Evolutionary conservation across 306 rosid genomes (phyloP).

Genomic region (Cicer judaicum): DNA sequence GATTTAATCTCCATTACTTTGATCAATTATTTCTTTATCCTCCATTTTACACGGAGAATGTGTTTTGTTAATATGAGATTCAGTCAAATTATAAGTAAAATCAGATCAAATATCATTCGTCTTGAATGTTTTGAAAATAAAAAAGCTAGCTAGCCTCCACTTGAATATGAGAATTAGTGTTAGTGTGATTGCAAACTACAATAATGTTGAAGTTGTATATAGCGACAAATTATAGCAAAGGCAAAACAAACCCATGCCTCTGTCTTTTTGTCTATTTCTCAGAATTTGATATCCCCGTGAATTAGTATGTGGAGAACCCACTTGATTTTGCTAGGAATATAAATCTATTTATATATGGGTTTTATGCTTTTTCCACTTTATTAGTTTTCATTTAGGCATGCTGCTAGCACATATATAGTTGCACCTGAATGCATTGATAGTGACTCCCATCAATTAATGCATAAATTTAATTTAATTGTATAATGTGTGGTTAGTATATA

Average conservation of each 20-base stretch:
- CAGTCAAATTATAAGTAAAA: no score
- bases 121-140: no score
- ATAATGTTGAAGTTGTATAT: conserved; percentile 1
- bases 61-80: no score
- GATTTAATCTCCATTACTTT: no score
- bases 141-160: no score
- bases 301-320: conserved; percentile 54
- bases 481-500: conserved; percentile 50
- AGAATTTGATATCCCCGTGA: conserved; percentile 39
- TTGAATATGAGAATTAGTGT: not conserved
- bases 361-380: conserved; percentile 46
- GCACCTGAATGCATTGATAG: conserved; percentile 49
- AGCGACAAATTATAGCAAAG: conserved; percentile 39
- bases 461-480: conserved; percentile 6
- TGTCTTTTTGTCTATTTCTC: conserved; percentile 39
- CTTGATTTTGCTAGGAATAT: conserved; percentile 48
- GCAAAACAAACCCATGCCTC: conserved; percentile 12
- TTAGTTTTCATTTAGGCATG: conserved; percentile 43
- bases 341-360: conserved; percentile 44
- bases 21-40: no score
- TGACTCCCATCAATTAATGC: conserved; percentile 41
- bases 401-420: conserved; percentile 43
- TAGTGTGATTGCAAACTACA: conserved; percentile 20
- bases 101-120: no score
- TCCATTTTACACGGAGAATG: no score